Base-by-base conservation (phyloP, 228 moss, liverwort and hornwort genomes). In the Sphagnum magellanicum region DNA sequence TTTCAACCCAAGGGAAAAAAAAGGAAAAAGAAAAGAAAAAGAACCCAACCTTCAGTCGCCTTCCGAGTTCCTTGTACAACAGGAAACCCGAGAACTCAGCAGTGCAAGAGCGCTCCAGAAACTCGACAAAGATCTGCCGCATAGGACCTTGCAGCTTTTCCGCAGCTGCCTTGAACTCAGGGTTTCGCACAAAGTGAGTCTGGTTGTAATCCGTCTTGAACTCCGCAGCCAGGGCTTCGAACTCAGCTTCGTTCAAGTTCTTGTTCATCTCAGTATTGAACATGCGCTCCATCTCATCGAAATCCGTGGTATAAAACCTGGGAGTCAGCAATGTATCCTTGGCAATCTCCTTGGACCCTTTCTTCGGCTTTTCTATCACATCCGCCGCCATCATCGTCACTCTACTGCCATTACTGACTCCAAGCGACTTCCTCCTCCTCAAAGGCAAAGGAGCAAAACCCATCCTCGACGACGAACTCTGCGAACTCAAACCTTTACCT, bases 41-140 rank as follows among this genome's bases (percentile, higher is more conserved):
- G 32, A 32, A 32, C 32, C 32, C 32, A 32, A 98, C 98, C 98
- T 98, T 98, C 50, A 98, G 58, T 74, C 94, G 84, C 71, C 98
- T 90, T 66, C 98, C 98, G 49, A 98, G 87, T 65, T 98, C 98
- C 75, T 98, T 98, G 89, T 98, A 98, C 64, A 98, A 65, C 60
- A 98, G 62, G 49, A 98, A 98, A 16, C 98, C 94, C 3, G 98
- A 98, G 64, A 98, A 98, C 90, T 98, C 98, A 10, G 98, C 94
- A 16, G 98, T 98, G 73, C 94, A 98, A 6, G 98, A 98, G 11
- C 98, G 90, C 75, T 98, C 98, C 14, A 98, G 79, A 72, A 98
- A 98, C 83, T 98, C 98, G 66, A 98, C 91, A n/a, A 98, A 98
- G 66, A 98, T 98, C 83, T 98, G 86, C 70, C 98, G 77, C 84